Evolutionary conservation across 2,329 filamentous ascomycete genomes (phyloP).

Genomic region (Apiospora malaysiana): DNA sequence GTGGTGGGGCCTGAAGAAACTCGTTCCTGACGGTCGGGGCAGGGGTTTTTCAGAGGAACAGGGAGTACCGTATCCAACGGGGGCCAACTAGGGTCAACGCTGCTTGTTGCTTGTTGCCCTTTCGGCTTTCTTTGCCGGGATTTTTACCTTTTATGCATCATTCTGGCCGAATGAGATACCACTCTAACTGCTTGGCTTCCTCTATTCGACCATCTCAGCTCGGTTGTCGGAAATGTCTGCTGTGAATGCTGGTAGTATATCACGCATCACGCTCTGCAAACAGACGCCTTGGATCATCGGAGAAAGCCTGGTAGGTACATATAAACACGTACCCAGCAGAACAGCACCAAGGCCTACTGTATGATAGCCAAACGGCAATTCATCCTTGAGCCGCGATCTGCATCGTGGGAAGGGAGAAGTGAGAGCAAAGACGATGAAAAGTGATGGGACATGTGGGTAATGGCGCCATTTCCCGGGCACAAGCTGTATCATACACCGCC

Average conservation of each 20-base stretch:
- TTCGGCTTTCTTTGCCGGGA: conserved; percentile 12
- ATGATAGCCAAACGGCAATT: not conserved
- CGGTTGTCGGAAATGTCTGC: not conserved
- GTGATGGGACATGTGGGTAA: conserved; percentile 23
- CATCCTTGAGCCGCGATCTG: conserved; percentile 6
- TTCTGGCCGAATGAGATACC: too few relatives aligned
- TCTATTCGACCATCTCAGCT: not conserved
- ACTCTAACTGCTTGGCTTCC: too few relatives aligned
- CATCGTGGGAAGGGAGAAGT: not conserved
- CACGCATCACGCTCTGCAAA: not conserved
- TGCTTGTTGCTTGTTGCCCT: not conserved
- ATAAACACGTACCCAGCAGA: not conserved
- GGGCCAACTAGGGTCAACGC: not conserved
- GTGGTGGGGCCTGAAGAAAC: conserved; percentile 22
- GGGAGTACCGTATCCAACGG: too few relatives aligned
- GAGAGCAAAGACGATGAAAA: not conserved
- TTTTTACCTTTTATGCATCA: conserved; percentile 12
- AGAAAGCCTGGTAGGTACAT: not conserved
- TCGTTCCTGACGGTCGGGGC: not conserved
- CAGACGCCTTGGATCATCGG: not conserved
- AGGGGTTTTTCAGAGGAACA: not conserved
- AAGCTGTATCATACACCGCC: conserved; percentile 13
- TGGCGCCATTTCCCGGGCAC: conserved; percentile 23
- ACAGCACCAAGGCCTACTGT: too few relatives aligned
- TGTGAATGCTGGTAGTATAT: not conserved